Base-by-base conservation (phyloP, 1,284 basidiomycete species). In the Hymenochaete sp. region DNA sequence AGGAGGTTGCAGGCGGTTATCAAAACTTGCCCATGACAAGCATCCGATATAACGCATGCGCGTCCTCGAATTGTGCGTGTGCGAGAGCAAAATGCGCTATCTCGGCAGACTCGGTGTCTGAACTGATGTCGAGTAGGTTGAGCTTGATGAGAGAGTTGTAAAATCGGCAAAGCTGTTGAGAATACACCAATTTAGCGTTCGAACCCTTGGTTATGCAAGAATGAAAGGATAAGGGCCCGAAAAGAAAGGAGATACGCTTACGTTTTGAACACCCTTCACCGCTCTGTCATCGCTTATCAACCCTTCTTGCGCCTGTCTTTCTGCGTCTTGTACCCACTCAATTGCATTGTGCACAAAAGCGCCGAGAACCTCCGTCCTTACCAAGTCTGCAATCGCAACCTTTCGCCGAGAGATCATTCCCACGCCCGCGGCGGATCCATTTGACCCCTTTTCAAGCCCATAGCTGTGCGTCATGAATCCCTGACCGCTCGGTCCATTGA, bases 11-110 rank as follows among this genome's bases (percentile, higher is more conserved):
- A n/a, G n/a, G n/a, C n/a, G n/a, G n/a, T n/a, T n/a, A 18, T 42
- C 55, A 71, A 53, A 67, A 65, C 48, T 59, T 61, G 42, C 61
- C 62, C 38, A 59, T 53, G 27, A 65, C 77, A 52, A 85, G 65
- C 33, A 71, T 56, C 21, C 80, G 72, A 57, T 85, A 87, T 35
- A 87, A 68, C 47, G 66, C 60, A 53, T 80, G 82, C 9, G 83
- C 83, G 52, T 86, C 83, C 57, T 84, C 80, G 51, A 82, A 78
- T 3, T 78, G 70, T 3, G 84, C 70, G 56, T 82, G 70, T 36
- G 74, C 71, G 38, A 87, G 67, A 31, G 77, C 74, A 55, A 87
- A 87, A 57, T 83, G 78, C 10, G 70, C 68, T 70, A 87, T 84
- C 62, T 85, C 84, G 2, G 79, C 71, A 0, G 77, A 72, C 56